These are phyloP conservation scores for Daldinia eschscholtzii DNA, from an alignment of 2,329 filamentous ascomycete species.

Conservation along the genomic window DNA sequence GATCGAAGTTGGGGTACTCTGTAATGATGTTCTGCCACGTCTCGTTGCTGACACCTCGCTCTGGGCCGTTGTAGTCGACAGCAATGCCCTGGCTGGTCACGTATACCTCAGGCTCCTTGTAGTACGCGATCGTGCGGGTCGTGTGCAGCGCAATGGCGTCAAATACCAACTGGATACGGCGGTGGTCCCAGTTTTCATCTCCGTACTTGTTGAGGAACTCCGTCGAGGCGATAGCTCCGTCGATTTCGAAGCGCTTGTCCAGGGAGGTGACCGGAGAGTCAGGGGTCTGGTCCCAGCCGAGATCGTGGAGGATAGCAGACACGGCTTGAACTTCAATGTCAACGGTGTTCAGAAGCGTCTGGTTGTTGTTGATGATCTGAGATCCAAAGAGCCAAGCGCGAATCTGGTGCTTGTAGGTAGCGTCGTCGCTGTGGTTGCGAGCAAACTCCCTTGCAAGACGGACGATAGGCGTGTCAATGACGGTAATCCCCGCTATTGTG, in stretches of 20 bases:
- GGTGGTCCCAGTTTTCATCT: conserved; percentile 39
- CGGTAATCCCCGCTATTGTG: conserved; percentile 44
- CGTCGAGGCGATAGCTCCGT: conserved; percentile 47
- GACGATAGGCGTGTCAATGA: conserved; percentile 47
- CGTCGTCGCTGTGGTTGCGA: conserved; percentile 40
- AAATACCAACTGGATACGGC: conserved; percentile 45
- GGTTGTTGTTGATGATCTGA: conserved; percentile 43
- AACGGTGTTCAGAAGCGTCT: conserved; percentile 41
- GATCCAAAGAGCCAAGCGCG: conserved; percentile 47
- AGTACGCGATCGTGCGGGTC: conserved; percentile 45
- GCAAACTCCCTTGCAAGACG: conserved; percentile 37
- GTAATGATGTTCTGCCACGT: conserved; percentile 38
- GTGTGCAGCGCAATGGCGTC: conserved; percentile 48
- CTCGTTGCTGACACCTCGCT: conserved; percentile 36
- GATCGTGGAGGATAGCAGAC: conserved; percentile 44
- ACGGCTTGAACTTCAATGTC: conserved; percentile 47
- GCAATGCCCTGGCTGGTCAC: conserved; percentile 44
- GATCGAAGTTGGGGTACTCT: conserved; percentile 39
- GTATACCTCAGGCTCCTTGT: conserved; percentile 43
- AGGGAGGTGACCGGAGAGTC: conserved; percentile 34
- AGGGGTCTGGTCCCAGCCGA: conserved; percentile 47
- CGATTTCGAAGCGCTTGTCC: conserved; percentile 50
- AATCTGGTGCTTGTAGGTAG: conserved; percentile 45
- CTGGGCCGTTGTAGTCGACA: conserved; percentile 43
- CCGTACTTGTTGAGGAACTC: conserved; percentile 44